Base-by-base conservation (phyloP, 2,329 filamentous ascomycete genomes). In the Dryadomyces quercivorus region DNA sequence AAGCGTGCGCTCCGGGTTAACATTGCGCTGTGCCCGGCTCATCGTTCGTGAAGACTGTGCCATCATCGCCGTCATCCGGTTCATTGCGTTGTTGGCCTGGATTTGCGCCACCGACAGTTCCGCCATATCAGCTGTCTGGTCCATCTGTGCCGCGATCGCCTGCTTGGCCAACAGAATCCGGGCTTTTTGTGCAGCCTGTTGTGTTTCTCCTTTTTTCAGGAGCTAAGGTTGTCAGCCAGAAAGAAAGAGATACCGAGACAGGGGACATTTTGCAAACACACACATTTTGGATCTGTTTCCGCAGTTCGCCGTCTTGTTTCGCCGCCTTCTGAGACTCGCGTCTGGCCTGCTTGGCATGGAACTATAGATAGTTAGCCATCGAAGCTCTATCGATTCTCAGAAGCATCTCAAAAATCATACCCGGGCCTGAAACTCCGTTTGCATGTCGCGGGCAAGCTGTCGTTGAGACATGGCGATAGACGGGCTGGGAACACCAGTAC, bases 41-140 rank as follows among this genome's bases (percentile, higher is more conserved):
- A 82, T 81, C 10, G 77, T 80, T 50, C 73, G 70, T 40, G 76
- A 78, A 5, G 76, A 80, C 66, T 78, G 75, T 22, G 74, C 74
- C 77, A 82, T 81, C 77, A 81, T 81, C 62, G 75, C 67, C 55
- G 78, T 81, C 78, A 82, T 82, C 60, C 78, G 75, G 69, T 82
- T 82, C 78, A 82, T 81, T 55, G 77, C 71, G 60, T 81, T 82
- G 69, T 82, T 82, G 64, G 78, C 78, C 69, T 82, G 77, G 66
- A 82, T 81, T 71, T 82, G 78, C 3, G 77, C 75, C 49, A 76
- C 74, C 31, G 73, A 77, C 31, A 81, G 70, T 66, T 82, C 79
- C 26, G 78, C 78, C 77, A 81, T 80, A 68, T 82, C 78, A 66
- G 79, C 79, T 64, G 80, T 78, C 67, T 79, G 76, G 66, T 82